A percentile compares a stretch with the other conserved stretches of the same genome.
phyloP scores from a whole-genome alignment of 2,329 filamentous ascomycete genomes.

The Stenocarpella maydis region DNA sequence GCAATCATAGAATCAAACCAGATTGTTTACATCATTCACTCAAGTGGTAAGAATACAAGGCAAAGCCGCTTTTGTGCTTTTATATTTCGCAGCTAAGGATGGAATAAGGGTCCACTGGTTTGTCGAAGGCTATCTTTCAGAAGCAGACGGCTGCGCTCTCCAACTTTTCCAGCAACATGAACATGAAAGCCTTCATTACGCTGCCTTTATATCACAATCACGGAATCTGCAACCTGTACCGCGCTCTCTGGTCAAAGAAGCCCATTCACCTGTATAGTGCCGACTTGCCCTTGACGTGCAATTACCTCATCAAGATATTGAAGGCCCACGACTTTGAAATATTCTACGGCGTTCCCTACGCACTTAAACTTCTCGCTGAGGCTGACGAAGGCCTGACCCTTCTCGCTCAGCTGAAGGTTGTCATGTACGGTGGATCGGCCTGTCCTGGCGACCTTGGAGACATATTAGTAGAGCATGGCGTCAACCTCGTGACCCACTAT shows the following conservation, averaged over 20 bases:
- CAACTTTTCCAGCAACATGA: conserved; percentile 52
- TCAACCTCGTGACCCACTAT: conserved; percentile 65
- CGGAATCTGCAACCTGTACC: conserved; percentile 62
- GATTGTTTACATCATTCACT: conserved; percentile 46
- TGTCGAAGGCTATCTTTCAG: conserved; percentile 70
- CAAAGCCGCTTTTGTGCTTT: too few relatives aligned
- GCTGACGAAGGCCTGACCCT: conserved; percentile 59
- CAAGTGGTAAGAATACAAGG: conserved; percentile 40
- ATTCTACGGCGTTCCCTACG: conserved; percentile 70
- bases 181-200: conserved; percentile 60
- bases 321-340: conserved; percentile 55
- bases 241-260: conserved; percentile 60
- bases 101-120: conserved; percentile 61
- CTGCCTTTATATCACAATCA: conserved; percentile 68
- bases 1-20: conserved; percentile 39
- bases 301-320: conserved; percentile 56
- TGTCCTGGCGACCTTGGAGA: conserved; percentile 69
- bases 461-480: conserved; percentile 57
- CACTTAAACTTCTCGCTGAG: conserved; percentile 69
- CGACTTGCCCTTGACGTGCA: conserved; percentile 60
- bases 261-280: conserved; percentile 63
- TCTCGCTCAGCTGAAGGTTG: conserved; percentile 56
- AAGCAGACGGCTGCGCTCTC: conserved; percentile 59
- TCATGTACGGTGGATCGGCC: conserved; percentile 65
- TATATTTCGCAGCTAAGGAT: conserved; percentile 39